Percentiles rank a stretch among this genome's conserved stretches.
Evolutionary conservation across 2,329 filamentous ascomycete species (phyloP).

Genomic region (Ophiostoma triangulosporum): DNA sequence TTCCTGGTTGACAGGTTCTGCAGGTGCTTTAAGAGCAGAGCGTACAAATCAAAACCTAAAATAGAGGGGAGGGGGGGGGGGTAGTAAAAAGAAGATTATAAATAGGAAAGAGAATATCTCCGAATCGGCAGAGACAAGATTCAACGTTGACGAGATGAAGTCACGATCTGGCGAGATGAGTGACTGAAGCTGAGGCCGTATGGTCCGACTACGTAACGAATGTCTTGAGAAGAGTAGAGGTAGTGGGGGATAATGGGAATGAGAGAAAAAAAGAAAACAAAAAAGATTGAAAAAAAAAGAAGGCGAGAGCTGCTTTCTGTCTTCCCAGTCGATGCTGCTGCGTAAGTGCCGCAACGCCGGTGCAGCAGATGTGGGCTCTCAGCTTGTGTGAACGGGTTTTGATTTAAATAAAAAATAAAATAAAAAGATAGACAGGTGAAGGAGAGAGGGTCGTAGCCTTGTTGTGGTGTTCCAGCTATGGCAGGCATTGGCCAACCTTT

Average conservation of each 20-base stretch:
- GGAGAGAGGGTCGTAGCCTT: too few species aligned
- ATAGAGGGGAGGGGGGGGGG: too few species aligned
- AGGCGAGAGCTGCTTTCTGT: too few species aligned
- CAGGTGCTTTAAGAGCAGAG: not conserved
- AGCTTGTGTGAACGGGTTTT: too few species aligned
- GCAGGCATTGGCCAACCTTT: not conserved
- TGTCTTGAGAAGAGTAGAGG: not conserved
- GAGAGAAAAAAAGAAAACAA: not conserved
- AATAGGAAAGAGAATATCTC: not conserved
- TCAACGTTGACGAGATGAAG: not conserved
- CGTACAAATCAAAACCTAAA: not conserved
- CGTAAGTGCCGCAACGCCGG: too few species aligned
- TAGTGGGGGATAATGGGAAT: not conserved
- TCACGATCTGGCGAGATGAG: not conserved
- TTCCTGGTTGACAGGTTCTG: slow-evolving; percentile 1
- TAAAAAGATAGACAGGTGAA: too few species aligned
- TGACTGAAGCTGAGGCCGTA: slow-evolving; percentile 6
- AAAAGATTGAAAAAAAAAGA: not conserved
- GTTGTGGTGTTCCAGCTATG: too few species aligned
- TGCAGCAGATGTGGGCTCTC: too few species aligned
- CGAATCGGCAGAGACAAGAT: not conserved
- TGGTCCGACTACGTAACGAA: not conserved
- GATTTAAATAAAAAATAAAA: too few species aligned
- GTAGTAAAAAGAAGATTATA: not conserved
- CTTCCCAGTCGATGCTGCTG: too few species aligned